Evolutionary conservation across 2,329 filamentous ascomycete genomes (phyloP), one percentile per base, ranked within the genome.

Genomic region (Aspergillus proliferans): DNA sequence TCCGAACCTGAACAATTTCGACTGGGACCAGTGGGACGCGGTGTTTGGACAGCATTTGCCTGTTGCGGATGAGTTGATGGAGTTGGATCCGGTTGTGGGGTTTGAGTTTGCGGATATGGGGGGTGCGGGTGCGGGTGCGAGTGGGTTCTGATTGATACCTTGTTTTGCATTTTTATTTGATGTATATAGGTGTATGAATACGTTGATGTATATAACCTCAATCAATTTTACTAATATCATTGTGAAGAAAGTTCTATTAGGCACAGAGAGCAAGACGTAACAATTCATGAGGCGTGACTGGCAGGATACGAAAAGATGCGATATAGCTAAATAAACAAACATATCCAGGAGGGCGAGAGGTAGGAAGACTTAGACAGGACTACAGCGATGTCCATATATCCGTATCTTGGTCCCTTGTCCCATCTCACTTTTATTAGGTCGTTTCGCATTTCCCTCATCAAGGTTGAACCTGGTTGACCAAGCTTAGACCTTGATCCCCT

Each of bases 401-500:
- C 12, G 2, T 19, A 24, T n/a, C 24, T 15, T 38, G 45, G 10
- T n/a, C 42, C 33, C 56, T 48, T 45, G 39, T 19, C 55, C 52
- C 47, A 19, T 51, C 53, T 53, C 56, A 55, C 54, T 61, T 60
- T 26, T 9, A 21, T 19, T 40, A 40, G 38, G 38, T 40, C 38
- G 38, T 40, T 40, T 18, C 38, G 19, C 38, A 40, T 40, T 40
- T 40, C 12, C 38, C 38, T 40, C 38, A 40, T 40, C 47, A 44
- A 50, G 33, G 39, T 52, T 30, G 4, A 30, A 30, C 26, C 6
- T 54, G 54, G 47, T 50, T 38, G 22, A 12, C 15, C 15, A 5
- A 38, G 30, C 57, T 67, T 92, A 98, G 62, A 97, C 90, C 88
- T 98, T 97, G 80, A 83, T 84, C 78, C 86, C 85, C 62, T 76